Base-by-base conservation (phyloP, 768 basidiomycete genomes). In the Russula compacta region DNA sequence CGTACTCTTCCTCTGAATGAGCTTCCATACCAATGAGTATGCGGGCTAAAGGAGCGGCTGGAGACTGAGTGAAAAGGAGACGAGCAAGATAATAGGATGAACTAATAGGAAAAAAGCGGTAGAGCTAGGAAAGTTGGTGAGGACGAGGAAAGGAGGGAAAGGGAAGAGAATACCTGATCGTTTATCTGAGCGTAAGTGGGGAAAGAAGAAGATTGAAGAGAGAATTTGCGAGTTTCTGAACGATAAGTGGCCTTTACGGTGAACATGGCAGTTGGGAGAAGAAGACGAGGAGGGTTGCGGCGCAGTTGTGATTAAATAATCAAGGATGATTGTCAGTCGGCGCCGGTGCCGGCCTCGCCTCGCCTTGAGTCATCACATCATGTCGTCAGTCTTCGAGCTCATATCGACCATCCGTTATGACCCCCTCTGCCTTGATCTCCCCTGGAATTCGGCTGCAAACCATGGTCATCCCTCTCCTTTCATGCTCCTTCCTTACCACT, bases 241-340 rank as follows among this genome's bases (percentile, higher is more conserved):
- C 79, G 75, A 71, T 88, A 89, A 21, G 86, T 86, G n/a, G 83
- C 87, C 73, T 91, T 91, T 69, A 90, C 80, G 59, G 82, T 82
- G 76, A 89, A 89, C 81, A 85, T 84, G 73, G 49, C 57, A 71
- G 66, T 39, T 35, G n/a, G n/a, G 67, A 66, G 64, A 38, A 3
- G 38, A 40, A 29, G 24, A 29, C 24, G 24, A 29, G 24, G 46
- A 43, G 36, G 56, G 53, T 21, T 10, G n/a, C 6, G 21, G 46
- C 2, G 15, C 4, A 35, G 4, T 21, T 35, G 11, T 21, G 35
- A 57, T 57, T 57, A 49, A 49, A 50, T 58, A 58, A 49, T 49
- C 29, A 40, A 11, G 3, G 42, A 17, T 3, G 4, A 21, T 29
- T 29, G 24, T 29, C 24, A 17, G 29, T n/a, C 57, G 43, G 50